Conservation (phyloP, 2,329 filamentous ascomycete genomes). For the Trichophyton simii region DNA sequence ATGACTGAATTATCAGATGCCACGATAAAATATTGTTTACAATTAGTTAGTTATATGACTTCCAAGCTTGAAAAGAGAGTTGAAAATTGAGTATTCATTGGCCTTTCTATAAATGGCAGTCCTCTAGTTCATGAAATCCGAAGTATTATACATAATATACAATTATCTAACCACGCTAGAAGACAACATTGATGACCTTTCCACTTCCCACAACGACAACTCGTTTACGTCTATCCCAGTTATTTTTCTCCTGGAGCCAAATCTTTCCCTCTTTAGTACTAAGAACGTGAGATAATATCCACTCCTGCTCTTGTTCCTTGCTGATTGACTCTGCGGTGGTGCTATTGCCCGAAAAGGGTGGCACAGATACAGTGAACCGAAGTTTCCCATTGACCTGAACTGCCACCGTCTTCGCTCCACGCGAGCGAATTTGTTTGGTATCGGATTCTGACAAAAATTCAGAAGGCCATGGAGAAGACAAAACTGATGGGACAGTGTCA, state of each 20-base stretch:
- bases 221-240: conserved; percentile 45
- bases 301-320: conserved; percentile 38
- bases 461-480: conserved; percentile 45
- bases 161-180: conserved; percentile 18
- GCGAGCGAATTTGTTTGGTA: conserved; percentile 37
- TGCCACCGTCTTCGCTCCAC: conserved; percentile 40
- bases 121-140: not conserved
- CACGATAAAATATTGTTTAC: not conserved
- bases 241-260: conserved; percentile 41
- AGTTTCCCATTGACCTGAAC: conserved; percentile 74
- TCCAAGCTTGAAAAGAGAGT: not conserved
- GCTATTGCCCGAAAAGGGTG: conserved; percentile 31
- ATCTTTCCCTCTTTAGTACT: conserved; percentile 47
- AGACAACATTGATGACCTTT: conserved; percentile 63
- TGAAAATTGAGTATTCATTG: not conserved
- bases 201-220: conserved; percentile 56
- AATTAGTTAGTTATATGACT: not conserved
- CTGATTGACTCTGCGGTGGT: not conserved
- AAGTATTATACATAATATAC: conserved; percentile 2
- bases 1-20: not conserved
- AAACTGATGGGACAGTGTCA: conserved; percentile 25
- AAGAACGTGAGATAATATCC: conserved; percentile 51
- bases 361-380: conserved; percentile 54
- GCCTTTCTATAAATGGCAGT: not conserved
- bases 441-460: conserved; percentile 27